Percentiles rank a stretch among this genome's conserved stretches.
These are phyloP conservation scores for Komagataella populi DNA, from an alignment of 805 yeast species.

Conservation along the genomic window DNA sequence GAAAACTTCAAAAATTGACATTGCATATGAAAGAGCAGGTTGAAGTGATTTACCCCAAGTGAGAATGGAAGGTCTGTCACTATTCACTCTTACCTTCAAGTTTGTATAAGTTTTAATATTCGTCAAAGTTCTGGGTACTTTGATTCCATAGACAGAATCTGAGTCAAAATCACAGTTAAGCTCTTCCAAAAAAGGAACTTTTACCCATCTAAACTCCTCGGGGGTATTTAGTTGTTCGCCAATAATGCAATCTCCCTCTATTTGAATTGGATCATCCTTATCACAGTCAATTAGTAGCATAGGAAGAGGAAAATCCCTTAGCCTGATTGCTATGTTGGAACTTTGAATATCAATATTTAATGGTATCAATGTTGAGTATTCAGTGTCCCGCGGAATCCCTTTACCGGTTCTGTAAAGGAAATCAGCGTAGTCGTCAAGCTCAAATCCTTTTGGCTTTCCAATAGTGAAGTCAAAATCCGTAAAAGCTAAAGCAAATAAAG, in stretches of 20 bases:
- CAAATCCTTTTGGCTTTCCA: conserved; percentile 26
- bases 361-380: conserved; percentile 61
- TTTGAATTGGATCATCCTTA: conserved; percentile 8
- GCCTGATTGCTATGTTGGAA: conserved; percentile 50
- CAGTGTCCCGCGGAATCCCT: conserved; percentile 62
- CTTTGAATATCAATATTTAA: conserved; percentile 41
- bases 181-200: conserved; percentile 45
- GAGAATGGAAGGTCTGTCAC: conserved; percentile 47
- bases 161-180: conserved; percentile 19
- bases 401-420: conserved; percentile 66
- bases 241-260: conserved; percentile 54
- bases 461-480: conserved; percentile 33
- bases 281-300: conserved; percentile 35
- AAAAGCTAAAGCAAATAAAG: conserved; percentile 32
- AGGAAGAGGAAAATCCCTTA: conserved; percentile 84
- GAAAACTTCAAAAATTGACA: conserved; percentile 67
- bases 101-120: conserved; percentile 62
- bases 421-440: conserved; percentile 30
- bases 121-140: conserved; percentile 64
- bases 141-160: conserved; percentile 35
- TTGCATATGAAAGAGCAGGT: conserved; percentile 71
- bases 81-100: conserved; percentile 37
- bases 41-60: conserved; percentile 81
- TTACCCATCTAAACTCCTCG: conserved; percentile 42
- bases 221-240: conserved; percentile 46